phyloP scores from a whole-genome alignment of 192 early-diverging fungal genomes.

The Podila horticola region DNA sequence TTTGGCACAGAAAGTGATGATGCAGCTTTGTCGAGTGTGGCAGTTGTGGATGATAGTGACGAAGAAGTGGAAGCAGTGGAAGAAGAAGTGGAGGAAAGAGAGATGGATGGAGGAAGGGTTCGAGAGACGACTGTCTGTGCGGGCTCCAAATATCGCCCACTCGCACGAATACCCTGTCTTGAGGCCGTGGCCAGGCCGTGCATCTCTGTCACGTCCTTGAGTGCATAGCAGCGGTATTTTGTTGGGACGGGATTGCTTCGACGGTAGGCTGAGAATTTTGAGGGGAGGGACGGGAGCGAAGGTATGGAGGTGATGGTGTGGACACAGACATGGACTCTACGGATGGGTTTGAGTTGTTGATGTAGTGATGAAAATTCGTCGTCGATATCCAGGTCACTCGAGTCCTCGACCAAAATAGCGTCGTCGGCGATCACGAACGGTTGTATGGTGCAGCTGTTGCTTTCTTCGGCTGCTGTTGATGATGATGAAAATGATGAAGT shows the following conservation, averaged over 20 bases:
- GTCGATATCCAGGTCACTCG: not conserved
- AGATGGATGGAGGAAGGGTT: not conserved
- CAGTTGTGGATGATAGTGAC: not conserved
- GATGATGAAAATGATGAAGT: not conserved
- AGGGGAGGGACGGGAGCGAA: slow-evolving; percentile 1
- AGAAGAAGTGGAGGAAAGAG: not conserved
- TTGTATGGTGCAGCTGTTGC: not conserved
- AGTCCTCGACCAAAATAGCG: not conserved
- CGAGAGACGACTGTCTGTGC: slow-evolving; percentile 1
- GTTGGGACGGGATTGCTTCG: slow-evolving; percentile 2
- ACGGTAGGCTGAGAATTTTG: slow-evolving; percentile 1
- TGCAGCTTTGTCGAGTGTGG: not conserved
- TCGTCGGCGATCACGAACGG: not conserved
- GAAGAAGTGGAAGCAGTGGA: not conserved
- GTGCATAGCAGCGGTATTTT: not conserved
- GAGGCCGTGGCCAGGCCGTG: slow-evolving; percentile 2
- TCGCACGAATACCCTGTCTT: not conserved
- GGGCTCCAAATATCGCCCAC: not conserved
- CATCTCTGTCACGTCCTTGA: not conserved
- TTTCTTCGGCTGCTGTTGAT: not conserved
- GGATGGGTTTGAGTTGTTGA: not conserved
- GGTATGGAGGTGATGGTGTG: not conserved
- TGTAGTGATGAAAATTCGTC: not conserved
- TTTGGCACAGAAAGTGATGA: not conserved
- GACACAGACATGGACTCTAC: not conserved